phyloP scores from a whole-genome alignment of 306 rosid genomes.

The Hylodesmum podocarpum region DNA sequence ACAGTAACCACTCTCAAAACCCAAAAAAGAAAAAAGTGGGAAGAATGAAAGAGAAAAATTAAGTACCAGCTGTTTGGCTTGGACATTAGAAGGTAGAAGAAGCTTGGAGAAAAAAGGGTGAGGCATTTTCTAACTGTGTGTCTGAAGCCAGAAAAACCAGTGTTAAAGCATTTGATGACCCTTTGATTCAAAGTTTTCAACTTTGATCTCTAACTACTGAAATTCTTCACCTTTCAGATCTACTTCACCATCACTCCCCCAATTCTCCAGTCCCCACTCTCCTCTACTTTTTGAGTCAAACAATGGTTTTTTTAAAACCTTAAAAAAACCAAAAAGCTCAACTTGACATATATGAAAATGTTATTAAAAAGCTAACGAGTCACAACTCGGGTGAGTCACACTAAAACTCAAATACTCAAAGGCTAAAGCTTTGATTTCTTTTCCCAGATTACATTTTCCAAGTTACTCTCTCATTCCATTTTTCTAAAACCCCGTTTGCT shows the following conservation, averaged over 20 bases:
- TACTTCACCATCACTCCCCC: conserved; percentile 28
- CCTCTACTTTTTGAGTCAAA: conserved; percentile 59
- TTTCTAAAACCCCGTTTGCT: conserved; percentile 21
- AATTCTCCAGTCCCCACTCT: conserved; percentile 23
- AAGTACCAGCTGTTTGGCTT: conserved; percentile 76
- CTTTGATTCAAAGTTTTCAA: conserved; percentile 32
- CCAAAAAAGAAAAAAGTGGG: background rate
- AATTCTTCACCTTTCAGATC: conserved; percentile 50
- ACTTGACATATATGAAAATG: conserved; percentile 48
- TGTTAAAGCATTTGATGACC: conserved; percentile 34
- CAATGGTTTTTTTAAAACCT: conserved; percentile 41
- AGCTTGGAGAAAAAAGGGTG: conserved; percentile 83
- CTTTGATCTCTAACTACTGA: conserved; percentile 27
- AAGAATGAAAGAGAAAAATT: conserved; percentile 19
- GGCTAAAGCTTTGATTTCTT: background rate
- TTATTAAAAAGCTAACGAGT: conserved; percentile 40
- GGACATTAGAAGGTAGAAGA: conserved; percentile 65
- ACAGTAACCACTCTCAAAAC: background rate
- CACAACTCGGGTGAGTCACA: conserved; percentile 50
- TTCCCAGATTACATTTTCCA: conserved; percentile 18
- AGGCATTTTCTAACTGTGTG: conserved; percentile 51
- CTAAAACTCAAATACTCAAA: conserved; percentile 7
- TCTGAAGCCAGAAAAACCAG: conserved; percentile 17
- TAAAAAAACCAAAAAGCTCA: conserved; percentile 24
- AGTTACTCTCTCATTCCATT: conserved; percentile 11